phyloP scores from a whole-genome alignment of 73 alveolate genomes.

The Durusdinium trenchii region DNA sequence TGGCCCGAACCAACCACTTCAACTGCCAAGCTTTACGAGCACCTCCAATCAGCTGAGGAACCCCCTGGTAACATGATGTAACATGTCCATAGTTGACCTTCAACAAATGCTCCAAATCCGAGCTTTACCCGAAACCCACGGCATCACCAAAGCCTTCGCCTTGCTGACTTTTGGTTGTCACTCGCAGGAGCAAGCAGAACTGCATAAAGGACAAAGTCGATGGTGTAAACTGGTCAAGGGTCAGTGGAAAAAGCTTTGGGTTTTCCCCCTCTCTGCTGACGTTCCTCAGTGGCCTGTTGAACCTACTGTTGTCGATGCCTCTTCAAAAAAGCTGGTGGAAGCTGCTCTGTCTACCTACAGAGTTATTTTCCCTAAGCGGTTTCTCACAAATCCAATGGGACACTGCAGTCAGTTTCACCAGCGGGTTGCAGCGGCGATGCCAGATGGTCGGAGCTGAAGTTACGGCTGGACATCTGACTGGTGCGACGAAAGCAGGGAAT shows the following conservation, averaged over 20 bases:
- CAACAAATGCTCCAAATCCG: background rate
- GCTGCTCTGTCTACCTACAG: background rate
- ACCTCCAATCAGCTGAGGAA: background rate
- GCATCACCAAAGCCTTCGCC: background rate
- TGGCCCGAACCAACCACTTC: background rate
- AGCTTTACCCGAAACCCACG: background rate
- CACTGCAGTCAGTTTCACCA: background rate
- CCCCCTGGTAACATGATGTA: background rate
- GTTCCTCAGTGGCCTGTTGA: background rate
- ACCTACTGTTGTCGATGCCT: background rate
- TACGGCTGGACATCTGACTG: background rate
- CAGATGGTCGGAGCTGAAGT: background rate
- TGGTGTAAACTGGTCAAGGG: background rate
- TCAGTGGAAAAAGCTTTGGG: conserved; percentile 27
- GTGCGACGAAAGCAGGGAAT: background rate
- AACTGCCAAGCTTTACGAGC: background rate
- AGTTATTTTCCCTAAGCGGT: background rate
- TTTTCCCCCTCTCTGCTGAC: background rate
- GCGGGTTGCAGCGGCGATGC: background rate
- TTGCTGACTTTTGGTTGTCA: background rate
- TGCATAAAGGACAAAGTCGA: background rate
- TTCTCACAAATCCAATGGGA: background rate
- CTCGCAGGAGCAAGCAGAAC: background rate
- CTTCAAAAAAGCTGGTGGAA: background rate
- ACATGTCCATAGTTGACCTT: background rate